These are phyloP conservation scores for Fraxinus floribunda DNA, from an alignment of 305 asterid species.

Conservation along the genomic window DNA sequence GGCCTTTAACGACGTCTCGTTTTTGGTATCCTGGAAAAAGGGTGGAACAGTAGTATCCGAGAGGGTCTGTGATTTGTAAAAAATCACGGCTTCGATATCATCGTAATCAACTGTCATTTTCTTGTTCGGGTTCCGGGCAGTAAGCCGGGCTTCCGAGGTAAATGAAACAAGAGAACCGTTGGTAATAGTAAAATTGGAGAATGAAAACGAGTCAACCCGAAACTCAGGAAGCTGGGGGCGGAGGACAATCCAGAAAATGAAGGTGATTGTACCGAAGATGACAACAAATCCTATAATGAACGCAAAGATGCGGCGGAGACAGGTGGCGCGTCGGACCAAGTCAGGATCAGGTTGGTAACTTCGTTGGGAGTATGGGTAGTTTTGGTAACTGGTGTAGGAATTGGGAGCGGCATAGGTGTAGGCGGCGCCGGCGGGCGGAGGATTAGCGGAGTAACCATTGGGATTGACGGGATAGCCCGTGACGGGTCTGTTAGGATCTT, in stretches of 20 bases:
- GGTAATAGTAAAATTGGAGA: constrained; percentile 51
- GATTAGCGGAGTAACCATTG: constrained; percentile 30
- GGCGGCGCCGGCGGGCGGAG: constrained; percentile 25
- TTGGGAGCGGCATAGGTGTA: constrained; percentile 34
- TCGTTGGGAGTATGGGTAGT: constrained; percentile 37
- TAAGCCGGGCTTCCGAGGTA: constrained; percentile 52
- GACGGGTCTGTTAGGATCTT: constrained; percentile 60
- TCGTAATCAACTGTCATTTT: constrained; percentile 57
- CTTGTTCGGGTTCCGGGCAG: constrained; percentile 75
- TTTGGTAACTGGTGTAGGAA: constrained; percentile 33
- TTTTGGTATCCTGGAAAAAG: constrained; percentile 53
- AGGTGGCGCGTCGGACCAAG: constrained; percentile 52
- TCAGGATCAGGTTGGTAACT: constrained; percentile 35
- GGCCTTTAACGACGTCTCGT: constrained; percentile 49
- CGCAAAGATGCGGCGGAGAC: constrained; percentile 63
- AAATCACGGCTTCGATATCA: constrained; percentile 41
- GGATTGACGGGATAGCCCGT: constrained; percentile 75
- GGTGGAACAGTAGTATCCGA: constrained; percentile 60
- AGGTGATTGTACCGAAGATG: constrained; percentile 46
- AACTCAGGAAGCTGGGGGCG: constrained; percentile 78
- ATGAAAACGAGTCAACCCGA: constrained; percentile 57
- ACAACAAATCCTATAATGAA: constrained; percentile 45
- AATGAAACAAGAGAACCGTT: constrained; percentile 43
- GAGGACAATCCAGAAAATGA: constrained; percentile 72
- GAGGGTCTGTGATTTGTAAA: constrained; percentile 30